phyloP scores from a whole-genome alignment of 345 rosid species.

The Bretschneidera sinensis region DNA sequence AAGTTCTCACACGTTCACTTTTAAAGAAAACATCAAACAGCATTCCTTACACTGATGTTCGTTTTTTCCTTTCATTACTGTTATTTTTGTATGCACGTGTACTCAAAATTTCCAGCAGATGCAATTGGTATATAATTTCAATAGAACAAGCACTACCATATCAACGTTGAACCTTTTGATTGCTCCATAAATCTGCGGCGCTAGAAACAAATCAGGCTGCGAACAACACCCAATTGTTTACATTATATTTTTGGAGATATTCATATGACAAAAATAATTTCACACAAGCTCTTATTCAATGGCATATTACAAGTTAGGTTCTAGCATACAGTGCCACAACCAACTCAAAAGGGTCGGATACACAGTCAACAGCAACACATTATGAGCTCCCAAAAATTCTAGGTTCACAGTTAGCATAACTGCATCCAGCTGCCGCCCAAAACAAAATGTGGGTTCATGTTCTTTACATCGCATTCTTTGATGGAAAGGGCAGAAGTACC shows the following conservation, averaged over 20 bases:
- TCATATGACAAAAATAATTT: not conserved
- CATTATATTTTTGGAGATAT: constrained; percentile 4
- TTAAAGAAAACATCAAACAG: no score
- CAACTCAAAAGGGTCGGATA: no score
- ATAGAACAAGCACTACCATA: constrained; percentile 46
- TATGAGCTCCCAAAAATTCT: no score
- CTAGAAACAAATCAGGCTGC: constrained; percentile 87
- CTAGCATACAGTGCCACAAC: not conserved
- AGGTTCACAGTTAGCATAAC: no score
- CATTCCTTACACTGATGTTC: no score
- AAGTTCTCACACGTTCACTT: no score
- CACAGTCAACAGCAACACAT: no score
- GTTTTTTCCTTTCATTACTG: no score
- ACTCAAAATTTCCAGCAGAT: not conserved
- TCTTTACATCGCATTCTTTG: no score
- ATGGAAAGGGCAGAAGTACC: no score
- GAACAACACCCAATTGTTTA: not conserved
- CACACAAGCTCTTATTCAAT: not conserved
- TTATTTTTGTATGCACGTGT: not conserved
- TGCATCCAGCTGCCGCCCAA: no score
- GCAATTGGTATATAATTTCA: not conserved
- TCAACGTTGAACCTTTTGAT: constrained; percentile 50
- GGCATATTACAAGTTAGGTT: not conserved
- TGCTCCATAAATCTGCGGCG: constrained; percentile 58
- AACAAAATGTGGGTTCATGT: no score